Percentiles rank a stretch among this genome's conserved stretches.
Evolutionary conservation across 2,329 filamentous ascomycete species (phyloP).

Genomic region (Lecanosticta acicola): DNA sequence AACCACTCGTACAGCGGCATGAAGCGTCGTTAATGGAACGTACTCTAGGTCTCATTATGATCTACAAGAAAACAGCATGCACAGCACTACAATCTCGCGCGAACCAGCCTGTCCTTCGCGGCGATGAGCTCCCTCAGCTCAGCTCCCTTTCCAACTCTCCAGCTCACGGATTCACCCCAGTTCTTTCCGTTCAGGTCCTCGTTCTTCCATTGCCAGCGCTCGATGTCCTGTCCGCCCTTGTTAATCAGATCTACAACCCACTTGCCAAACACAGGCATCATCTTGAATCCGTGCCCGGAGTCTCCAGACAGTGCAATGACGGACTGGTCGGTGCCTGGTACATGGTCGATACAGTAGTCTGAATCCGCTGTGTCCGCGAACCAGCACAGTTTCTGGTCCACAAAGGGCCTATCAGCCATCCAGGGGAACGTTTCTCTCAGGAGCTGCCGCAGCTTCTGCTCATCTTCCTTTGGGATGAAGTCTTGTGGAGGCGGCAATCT

Average conservation of each 20-base stretch:
- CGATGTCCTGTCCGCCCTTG: constrained; percentile 39
- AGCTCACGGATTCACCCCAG: constrained; percentile 46
- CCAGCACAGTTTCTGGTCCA: constrained; percentile 57
- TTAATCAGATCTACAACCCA: constrained; percentile 49
- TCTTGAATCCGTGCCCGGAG: constrained; percentile 59
- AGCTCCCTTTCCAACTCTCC: constrained; percentile 39
- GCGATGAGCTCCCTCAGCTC: constrained; percentile 23
- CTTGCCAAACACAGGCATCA: constrained; percentile 55
- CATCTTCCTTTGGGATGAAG: constrained; percentile 51
- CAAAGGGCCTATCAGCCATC: constrained; percentile 52
- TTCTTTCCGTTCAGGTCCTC: constrained; percentile 29
- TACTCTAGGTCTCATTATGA: not conserved
- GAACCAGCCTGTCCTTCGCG: constrained; percentile 19
- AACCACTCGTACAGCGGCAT: no score
- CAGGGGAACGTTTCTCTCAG: constrained; percentile 49
- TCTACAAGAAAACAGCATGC: not conserved
- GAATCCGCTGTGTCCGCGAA: constrained; percentile 57
- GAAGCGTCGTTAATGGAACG: no score
- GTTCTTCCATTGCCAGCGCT: constrained; percentile 51
- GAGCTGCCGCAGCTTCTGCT: constrained; percentile 47
- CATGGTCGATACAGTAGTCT: constrained; percentile 56
- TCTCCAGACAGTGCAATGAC: constrained; percentile 53
- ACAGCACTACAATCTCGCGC: constrained; percentile 16
- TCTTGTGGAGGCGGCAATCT: constrained; percentile 39
- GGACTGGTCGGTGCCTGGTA: constrained; percentile 45